Evolutionary conservation across 2,329 filamentous ascomycete species (phyloP).

Genomic region (Ascochyta lentis): DNA sequence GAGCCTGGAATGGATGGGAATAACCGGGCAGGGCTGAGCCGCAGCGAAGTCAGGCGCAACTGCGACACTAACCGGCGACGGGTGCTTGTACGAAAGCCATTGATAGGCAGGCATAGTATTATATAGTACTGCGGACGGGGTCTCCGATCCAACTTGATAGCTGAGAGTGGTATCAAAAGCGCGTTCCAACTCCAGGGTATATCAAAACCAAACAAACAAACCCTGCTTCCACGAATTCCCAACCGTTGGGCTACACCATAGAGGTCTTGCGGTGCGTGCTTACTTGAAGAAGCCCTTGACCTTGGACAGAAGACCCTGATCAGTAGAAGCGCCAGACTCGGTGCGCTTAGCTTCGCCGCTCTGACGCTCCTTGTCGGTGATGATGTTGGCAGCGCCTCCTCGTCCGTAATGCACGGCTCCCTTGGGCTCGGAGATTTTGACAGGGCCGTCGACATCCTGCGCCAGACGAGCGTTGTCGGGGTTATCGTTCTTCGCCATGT

Average conservation of each 20-base stretch:
- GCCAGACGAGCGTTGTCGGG: conserved; percentile 73
- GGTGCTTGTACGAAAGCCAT: background rate
- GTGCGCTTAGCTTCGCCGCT: conserved; percentile 43
- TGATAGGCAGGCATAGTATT: background rate
- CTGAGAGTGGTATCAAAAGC: conserved; percentile 17
- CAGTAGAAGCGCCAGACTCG: conserved; percentile 20
- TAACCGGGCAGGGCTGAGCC: background rate
- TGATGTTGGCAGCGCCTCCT: conserved; percentile 74
- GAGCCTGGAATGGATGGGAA: background rate
- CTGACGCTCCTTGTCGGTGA: conserved; percentile 44
- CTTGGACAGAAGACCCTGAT: conserved; percentile 57
- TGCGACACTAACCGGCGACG: too few species aligned
- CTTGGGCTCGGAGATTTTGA: conserved; percentile 58
- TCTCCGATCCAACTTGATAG: background rate
- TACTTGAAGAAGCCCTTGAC: conserved; percentile 60
- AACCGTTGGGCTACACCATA: background rate
- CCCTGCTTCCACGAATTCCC: conserved; percentile 4
- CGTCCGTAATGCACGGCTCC: conserved; percentile 72
- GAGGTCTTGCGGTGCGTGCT: background rate
- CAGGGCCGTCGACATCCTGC: conserved; percentile 76
- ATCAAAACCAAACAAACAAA: conserved; percentile 15
- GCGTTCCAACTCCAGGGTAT: conserved; percentile 18
- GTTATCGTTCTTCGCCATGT: conserved; percentile 81
- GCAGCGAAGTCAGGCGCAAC: background rate
- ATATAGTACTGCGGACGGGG: background rate